Evolutionary conservation across 345 rosid species (phyloP), one percentile per base, ranked within the genome.

Genomic region (Hirschfeldia incana): DNA sequence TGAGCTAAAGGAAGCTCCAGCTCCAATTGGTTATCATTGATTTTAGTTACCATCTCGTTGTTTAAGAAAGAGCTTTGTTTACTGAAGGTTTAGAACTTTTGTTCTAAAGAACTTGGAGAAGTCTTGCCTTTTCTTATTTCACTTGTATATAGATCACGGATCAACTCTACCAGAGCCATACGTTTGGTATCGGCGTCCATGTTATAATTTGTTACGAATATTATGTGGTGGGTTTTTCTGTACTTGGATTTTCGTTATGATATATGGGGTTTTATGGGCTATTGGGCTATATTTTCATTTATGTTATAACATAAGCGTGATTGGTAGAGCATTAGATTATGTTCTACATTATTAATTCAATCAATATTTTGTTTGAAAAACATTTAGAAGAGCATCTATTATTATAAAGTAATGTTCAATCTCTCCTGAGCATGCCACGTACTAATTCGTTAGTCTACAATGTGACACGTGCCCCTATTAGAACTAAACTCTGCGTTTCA

Each of bases 21-120:
- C 91, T 62, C 97, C 94, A 26, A 37, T 91, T 16, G 97, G 89
- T 2, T 87, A 88, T 64, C 92, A 90, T 63, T 91, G 46, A 89
- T n/a, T 32, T 30, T 4, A 6, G 13, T 16, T 44, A 0, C 26
- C 57, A 27, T 58, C 17, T 36, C 7, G 12, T 58, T 70, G 9
- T 36, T 33, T 27, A 39, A 68, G 33, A 39, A 39, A 6, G 13
- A 0, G 21, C 30, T 5, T 63, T 1, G 60, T 10, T 69, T 26
- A 5, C 64, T 34, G 2, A 55, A 6, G 17, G 10, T 64, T 49
- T 0, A 73, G 60, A 30, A n/a, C 74, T 27, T 27, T 64, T 77
- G 51, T 44, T 34, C 13, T 70, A 16, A 51, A 70, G 5, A 63
- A 63, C 11, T 64, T 65, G 61, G 15, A 12, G 21, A 21, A 21